Evolutionary conservation across 192 early-diverging fungal genomes (phyloP).

Genomic region (Umbelopsis sp.): DNA sequence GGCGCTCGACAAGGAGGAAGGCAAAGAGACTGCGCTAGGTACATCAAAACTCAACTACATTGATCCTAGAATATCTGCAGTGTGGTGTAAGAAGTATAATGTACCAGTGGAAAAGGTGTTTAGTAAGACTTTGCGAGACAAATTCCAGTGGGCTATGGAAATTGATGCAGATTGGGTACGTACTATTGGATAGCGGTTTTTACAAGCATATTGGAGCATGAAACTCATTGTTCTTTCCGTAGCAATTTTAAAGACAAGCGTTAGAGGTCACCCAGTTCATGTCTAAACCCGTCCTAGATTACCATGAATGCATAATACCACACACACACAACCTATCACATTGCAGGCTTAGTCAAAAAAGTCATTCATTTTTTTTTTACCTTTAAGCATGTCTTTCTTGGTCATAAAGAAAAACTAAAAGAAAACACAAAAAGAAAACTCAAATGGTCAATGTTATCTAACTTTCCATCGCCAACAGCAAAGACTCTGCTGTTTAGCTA

Average conservation of each 20-base stretch:
- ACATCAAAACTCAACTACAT: constrained; percentile 99
- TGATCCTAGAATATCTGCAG: constrained; percentile 93
- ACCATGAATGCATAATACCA: too few species aligned
- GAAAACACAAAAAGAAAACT: too few species aligned
- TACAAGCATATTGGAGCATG: not conserved
- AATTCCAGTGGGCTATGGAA: constrained; percentile 95
- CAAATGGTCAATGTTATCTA: too few species aligned
- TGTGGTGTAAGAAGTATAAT: constrained; percentile 89
- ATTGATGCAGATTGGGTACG: constrained; percentile 68
- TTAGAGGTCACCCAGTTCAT: too few species aligned
- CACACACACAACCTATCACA: too few species aligned
- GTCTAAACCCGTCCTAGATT: too few species aligned
- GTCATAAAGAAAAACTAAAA: too few species aligned
- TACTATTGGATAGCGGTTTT: not conserved
- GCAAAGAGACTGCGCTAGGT: constrained; percentile 92
- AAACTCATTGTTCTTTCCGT: not conserved
- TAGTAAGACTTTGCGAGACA: constrained; percentile 85
- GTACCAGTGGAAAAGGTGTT: constrained; percentile 95
- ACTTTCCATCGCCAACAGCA: too few species aligned
- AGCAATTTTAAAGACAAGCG: constrained; percentile 5
- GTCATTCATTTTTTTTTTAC: too few species aligned
- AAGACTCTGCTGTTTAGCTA: too few species aligned
- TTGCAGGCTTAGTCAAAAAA: too few species aligned
- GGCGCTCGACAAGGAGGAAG: constrained; percentile 94
- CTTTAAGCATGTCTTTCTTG: too few species aligned